Conservation (phyloP, 495 filamentous ascomycete genomes). For the Penicillium canariense region DNA sequence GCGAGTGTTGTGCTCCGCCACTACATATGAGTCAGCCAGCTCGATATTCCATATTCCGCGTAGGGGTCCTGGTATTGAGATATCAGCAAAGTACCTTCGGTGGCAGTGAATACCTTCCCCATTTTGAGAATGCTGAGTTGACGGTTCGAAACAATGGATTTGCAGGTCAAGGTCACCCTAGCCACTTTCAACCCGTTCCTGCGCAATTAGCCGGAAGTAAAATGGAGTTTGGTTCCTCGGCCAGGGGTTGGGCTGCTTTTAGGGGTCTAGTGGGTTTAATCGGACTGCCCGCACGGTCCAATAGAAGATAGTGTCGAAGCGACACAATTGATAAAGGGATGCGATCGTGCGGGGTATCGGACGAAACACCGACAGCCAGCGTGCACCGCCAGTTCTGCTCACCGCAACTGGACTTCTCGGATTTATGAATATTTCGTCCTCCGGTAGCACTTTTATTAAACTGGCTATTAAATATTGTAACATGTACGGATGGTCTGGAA, state of each 20-base stretch:
- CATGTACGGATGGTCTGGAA: no score
- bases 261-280: not conserved
- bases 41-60: not conserved
- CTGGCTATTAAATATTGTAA: constrained; percentile 53
- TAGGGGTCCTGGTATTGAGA: not conserved
- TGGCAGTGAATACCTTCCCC: constrained; percentile 3
- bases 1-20: constrained; percentile 71
- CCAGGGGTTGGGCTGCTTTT: not conserved
- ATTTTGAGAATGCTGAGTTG: not conserved
- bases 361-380: no score
- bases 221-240: not conserved
- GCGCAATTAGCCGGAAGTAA: not conserved
- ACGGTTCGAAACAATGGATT: not conserved
- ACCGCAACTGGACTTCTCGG: constrained; percentile 43
- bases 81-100: constrained; percentile 8
- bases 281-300: not conserved
- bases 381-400: no score
- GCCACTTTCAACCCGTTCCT: not conserved
- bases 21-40: constrained; percentile 11
- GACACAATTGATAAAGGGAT: not conserved
- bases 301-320: not conserved
- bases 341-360: constrained; percentile 2
- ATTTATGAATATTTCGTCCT: constrained; percentile 40
- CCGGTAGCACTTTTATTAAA: constrained; percentile 41
- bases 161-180: not conserved